These are phyloP conservation scores for Apiospora arundinis DNA, from an alignment of 2,329 filamentous ascomycete genomes.

Conservation along the genomic window DNA sequence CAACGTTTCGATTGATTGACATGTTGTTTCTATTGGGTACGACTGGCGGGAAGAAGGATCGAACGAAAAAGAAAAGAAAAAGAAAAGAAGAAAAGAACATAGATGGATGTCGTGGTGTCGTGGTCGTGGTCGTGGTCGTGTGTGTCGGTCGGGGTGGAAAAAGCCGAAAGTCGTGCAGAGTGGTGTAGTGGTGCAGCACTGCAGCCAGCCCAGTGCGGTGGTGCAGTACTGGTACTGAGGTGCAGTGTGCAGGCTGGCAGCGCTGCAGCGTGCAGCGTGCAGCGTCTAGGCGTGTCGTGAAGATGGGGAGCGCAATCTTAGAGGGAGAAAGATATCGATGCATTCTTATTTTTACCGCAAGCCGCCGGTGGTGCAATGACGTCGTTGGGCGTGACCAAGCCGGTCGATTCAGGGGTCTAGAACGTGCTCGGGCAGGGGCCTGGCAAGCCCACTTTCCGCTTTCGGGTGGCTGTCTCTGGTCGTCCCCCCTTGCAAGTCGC, in stretches of 20 bases:
- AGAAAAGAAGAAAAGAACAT: neutral
- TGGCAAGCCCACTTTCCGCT: constrained; percentile 7
- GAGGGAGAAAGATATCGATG: constrained; percentile 3
- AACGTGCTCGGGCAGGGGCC: constrained; percentile 5
- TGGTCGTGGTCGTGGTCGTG: too few species aligned
- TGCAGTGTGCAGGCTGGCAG: too few species aligned
- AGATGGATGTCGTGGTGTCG: neutral
- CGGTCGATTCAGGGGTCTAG: constrained; percentile 16
- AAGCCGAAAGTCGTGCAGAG: neutral
- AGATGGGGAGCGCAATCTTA: constrained; percentile 13
- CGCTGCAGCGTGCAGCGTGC: neutral
- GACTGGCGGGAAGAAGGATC: neutral
- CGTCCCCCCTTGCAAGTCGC: neutral
- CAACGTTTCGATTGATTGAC: neutral
- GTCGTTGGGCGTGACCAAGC: constrained; percentile 6
- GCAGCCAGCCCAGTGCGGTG: too few species aligned
- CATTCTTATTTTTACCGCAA: constrained; percentile 12
- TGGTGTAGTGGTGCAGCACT: too few species aligned
- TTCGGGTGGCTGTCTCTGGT: neutral
- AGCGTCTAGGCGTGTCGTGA: neutral
- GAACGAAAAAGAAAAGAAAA: neutral
- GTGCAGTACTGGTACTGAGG: too few species aligned
- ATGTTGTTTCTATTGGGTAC: neutral
- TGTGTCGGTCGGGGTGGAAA: neutral
- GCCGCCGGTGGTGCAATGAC: constrained; percentile 16